Conservation (phyloP, 257 asterid genomes). For the Lithospermum erythrorhizon region DNA sequence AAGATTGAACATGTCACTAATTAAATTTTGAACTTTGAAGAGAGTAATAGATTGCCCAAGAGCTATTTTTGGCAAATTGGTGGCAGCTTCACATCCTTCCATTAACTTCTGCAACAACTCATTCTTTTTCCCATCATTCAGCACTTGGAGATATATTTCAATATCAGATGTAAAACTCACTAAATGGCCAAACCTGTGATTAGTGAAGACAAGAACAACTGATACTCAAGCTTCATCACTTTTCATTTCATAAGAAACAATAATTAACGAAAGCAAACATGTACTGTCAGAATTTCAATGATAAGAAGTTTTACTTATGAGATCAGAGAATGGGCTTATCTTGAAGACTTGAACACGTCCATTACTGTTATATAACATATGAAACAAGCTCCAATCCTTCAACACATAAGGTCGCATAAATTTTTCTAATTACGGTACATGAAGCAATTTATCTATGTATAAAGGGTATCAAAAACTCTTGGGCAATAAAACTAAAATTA, state of each 20-base stretch:
- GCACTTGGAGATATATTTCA: slow-evolving; percentile 56
- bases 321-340: too few species aligned
- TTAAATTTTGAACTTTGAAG: slow-evolving; percentile 56
- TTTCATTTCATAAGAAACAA: too few species aligned
- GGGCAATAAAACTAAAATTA: neutral
- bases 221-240: slow-evolving; percentile 3
- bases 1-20: slow-evolving; percentile 46
- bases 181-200: slow-evolving; percentile 88
- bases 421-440: neutral
- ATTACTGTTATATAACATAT: neutral
- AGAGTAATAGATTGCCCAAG: slow-evolving; percentile 69
- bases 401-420: neutral
- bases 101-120: slow-evolving; percentile 47
- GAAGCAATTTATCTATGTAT: neutral
- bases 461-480: neutral
- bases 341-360: too few species aligned
- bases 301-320: too few species aligned
- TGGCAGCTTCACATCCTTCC: slow-evolving; percentile 33
- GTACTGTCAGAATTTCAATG: neutral
- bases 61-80: slow-evolving; percentile 36
- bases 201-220: slow-evolving; percentile 10
- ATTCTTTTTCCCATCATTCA: slow-evolving; percentile 35
- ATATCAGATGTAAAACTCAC: slow-evolving; percentile 73
- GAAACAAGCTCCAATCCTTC: neutral
- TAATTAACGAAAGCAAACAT: too few species aligned